Percentiles rank a stretch among this genome's conserved stretches.
These are phyloP conservation scores for Cicer bijugum DNA, from an alignment of 306 rosid species.

Conservation along the genomic window DNA sequence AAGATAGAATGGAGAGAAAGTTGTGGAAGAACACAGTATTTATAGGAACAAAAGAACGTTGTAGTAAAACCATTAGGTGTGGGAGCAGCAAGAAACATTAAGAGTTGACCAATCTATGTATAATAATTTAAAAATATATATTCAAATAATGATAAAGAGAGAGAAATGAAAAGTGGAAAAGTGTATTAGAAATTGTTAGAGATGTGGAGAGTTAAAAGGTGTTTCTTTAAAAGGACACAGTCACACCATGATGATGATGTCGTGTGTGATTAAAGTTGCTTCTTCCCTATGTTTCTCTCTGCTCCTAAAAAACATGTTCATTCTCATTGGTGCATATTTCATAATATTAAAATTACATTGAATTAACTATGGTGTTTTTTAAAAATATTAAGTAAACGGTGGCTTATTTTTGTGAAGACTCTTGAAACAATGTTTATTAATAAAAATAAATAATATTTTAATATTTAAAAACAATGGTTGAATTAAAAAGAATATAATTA, in stretches of 20 bases:
- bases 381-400: no score
- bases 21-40: conserved; percentile 34
- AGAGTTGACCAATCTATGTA: conserved; percentile 51
- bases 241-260: conserved; percentile 40
- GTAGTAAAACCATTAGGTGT: conserved; percentile 52
- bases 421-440: no score
- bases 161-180: conserved; percentile 12
- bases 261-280: conserved; percentile 45
- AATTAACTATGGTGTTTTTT: no score
- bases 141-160: conserved; percentile 38
- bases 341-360: no score
- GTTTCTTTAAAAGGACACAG: conserved; percentile 45
- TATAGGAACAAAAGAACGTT: conserved; percentile 47
- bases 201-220: conserved; percentile 43
- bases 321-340: no score
- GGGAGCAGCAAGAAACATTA: conserved; percentile 47
- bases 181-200: conserved; percentile 43
- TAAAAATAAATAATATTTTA: no score
- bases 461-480: no score
- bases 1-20: conserved; percentile 38
- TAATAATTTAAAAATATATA: conserved; percentile 16
- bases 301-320: no score
- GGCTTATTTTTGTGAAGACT: no score
- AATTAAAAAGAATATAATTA: no score
- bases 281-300: conserved; percentile 7